Conservation (phyloP, 208 protist species). For the Porcisia deanei region DNA sequence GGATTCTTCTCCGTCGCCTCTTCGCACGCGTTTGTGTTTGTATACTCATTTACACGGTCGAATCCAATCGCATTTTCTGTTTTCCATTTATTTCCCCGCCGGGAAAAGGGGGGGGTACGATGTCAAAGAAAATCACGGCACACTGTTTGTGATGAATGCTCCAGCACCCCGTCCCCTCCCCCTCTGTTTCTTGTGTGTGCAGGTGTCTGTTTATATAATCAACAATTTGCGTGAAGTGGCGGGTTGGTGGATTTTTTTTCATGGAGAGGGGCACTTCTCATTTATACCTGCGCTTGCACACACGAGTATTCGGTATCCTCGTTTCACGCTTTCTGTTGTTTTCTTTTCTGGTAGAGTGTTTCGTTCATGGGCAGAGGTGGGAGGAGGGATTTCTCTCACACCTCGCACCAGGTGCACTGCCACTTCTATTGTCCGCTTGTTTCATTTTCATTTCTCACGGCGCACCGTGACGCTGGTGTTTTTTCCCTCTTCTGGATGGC, state of each 20-base stretch:
- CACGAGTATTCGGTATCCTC: background rate
- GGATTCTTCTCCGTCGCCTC: background rate
- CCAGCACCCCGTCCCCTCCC: background rate
- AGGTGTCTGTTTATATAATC: background rate
- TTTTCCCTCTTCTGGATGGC: background rate
- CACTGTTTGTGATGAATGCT: background rate
- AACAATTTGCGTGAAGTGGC: background rate
- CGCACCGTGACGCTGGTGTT: background rate
- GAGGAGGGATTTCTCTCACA: background rate
- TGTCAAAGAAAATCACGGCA: background rate
- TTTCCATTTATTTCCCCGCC: background rate
- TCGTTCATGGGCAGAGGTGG: background rate
- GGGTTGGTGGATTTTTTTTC: background rate
- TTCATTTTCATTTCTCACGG: background rate
- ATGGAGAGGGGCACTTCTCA: background rate
- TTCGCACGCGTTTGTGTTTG: background rate
- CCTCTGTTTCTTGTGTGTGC: background rate
- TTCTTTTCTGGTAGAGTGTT: background rate
- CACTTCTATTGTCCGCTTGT: background rate
- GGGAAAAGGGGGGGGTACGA: too few species aligned
- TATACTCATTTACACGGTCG: background rate
- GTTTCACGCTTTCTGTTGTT: background rate
- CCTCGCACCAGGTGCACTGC: background rate
- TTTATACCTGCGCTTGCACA: background rate
- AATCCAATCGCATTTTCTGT: background rate